Evolutionary conservation across 805 yeast species (phyloP).

Genomic region (Metschnikowia vanudenii): DNA sequence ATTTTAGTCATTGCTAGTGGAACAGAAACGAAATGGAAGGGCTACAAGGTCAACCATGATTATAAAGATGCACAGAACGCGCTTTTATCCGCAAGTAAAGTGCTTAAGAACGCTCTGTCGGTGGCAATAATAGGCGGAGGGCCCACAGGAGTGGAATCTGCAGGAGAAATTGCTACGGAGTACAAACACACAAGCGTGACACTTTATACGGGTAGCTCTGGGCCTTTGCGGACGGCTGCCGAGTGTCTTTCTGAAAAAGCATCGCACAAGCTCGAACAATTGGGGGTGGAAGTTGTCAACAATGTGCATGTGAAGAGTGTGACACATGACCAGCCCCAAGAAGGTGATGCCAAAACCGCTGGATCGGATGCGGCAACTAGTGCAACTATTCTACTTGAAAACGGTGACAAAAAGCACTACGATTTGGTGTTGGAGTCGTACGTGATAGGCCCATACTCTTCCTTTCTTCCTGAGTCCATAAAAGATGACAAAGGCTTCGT

Average conservation of each 20-base stretch:
- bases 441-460: slow-evolving; percentile 30
- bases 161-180: slow-evolving; percentile 34
- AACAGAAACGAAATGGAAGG: slow-evolving; percentile 20
- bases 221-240: slow-evolving; percentile 8
- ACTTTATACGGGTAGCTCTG: slow-evolving; percentile 22
- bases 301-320: slow-evolving; percentile 1
- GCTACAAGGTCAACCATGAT: slow-evolving; percentile 27
- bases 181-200: slow-evolving; percentile 22
- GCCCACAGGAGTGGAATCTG: slow-evolving; percentile 37
- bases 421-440: slow-evolving; percentile 33
- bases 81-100: slow-evolving; percentile 16
- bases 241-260: slow-evolving; percentile 6
- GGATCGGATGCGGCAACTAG: background rate
- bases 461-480: slow-evolving; percentile 23
- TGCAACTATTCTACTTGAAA: slow-evolving; percentile 14
- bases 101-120: slow-evolving; percentile 23
- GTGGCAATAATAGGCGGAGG: slow-evolving; percentile 42
- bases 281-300: slow-evolving; percentile 17
- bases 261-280: slow-evolving; percentile 6
- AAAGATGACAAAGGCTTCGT: no score
- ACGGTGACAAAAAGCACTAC: slow-evolving; percentile 20
- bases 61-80: slow-evolving; percentile 18
- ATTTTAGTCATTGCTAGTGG: slow-evolving; percentile 39
- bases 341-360: slow-evolving; percentile 3
- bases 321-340: slow-evolving; percentile 13